These are phyloP conservation scores for Cornus kousa DNA, from an alignment of 148 eudicot genomes.

Conservation along the genomic window DNA sequence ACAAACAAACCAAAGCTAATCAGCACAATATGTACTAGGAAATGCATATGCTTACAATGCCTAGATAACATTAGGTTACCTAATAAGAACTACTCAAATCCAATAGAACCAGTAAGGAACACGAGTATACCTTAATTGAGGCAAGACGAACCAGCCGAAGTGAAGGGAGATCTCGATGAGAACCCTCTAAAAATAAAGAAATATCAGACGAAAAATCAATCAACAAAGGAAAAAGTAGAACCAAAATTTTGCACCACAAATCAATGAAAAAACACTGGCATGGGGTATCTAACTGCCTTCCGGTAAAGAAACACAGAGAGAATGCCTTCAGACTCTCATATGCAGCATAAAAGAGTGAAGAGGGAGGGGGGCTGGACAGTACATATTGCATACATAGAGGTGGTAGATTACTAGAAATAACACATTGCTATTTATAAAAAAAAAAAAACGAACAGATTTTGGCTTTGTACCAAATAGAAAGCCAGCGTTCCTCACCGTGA, in stretches of 20 bases:
- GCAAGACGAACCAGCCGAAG: conserved; percentile 77
- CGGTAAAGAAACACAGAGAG: neutral
- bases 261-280: neutral
- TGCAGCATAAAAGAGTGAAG: neutral
- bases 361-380: neutral
- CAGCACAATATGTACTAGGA: neutral
- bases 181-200: conserved; percentile 60
- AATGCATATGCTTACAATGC: neutral
- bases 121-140: conserved; percentile 51
- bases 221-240: neutral
- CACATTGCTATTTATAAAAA: neutral
- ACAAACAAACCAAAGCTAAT: neutral
- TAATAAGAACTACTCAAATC: neutral
- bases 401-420: neutral
- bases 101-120: neutral
- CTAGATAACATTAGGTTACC: neutral
- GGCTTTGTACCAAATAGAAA: neutral
- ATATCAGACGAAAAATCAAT: conserved; percentile 6
- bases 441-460: neutral
- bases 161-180: conserved; percentile 94
- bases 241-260: too few species aligned
- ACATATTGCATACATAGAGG: neutral
- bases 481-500: conserved; percentile 56
- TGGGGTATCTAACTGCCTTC: neutral
- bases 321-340: neutral